phyloP scores from a whole-genome alignment of 192 early-diverging fungal genomes.

The Coemansia nantahalensis region DNA sequence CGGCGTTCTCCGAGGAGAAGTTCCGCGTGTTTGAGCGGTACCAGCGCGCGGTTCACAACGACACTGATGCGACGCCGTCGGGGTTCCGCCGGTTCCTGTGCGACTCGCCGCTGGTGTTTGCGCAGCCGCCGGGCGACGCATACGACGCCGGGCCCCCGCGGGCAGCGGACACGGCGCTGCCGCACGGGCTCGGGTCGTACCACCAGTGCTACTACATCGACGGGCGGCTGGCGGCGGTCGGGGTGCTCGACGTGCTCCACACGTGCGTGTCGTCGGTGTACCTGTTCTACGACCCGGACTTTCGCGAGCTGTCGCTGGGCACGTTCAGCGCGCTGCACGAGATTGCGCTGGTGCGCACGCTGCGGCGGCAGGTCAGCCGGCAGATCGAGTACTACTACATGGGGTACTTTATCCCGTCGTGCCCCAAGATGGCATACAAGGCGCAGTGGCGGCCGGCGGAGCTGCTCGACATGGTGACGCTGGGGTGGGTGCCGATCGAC shows the following conservation, averaged over 20 bases:
- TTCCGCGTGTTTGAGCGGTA: constrained; percentile 78
- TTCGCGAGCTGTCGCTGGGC: constrained; percentile 71
- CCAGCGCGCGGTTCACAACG: constrained; percentile 80
- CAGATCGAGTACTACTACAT: constrained; percentile 84
- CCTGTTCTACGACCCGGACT: constrained; percentile 92
- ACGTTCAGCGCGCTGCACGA: constrained; percentile 84
- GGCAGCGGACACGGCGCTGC: neutral
- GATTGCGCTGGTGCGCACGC: constrained; percentile 60
- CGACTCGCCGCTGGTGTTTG: constrained; percentile 61
- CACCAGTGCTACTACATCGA: constrained; percentile 93
- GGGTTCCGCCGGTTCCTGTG: constrained; percentile 72
- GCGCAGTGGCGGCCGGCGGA: constrained; percentile 81
- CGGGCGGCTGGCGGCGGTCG: constrained; percentile 77
- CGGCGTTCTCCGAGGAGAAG: constrained; percentile 70
- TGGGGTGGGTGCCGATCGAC: constrained; percentile 44
- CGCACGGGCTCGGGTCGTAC: constrained; percentile 66
- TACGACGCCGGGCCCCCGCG: neutral
- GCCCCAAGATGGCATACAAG: constrained; percentile 95
- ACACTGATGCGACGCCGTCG: constrained; percentile 56
- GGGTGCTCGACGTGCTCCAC: constrained; percentile 92
- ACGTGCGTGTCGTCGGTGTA: constrained; percentile 90
- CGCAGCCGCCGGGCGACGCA: neutral
- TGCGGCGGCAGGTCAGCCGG: constrained; percentile 41
- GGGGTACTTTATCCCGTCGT: constrained; percentile 92
- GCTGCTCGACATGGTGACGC: constrained; percentile 68